Evolutionary conservation across 257 asterid genomes (phyloP).

Genomic region (Fraxinus anomala): DNA sequence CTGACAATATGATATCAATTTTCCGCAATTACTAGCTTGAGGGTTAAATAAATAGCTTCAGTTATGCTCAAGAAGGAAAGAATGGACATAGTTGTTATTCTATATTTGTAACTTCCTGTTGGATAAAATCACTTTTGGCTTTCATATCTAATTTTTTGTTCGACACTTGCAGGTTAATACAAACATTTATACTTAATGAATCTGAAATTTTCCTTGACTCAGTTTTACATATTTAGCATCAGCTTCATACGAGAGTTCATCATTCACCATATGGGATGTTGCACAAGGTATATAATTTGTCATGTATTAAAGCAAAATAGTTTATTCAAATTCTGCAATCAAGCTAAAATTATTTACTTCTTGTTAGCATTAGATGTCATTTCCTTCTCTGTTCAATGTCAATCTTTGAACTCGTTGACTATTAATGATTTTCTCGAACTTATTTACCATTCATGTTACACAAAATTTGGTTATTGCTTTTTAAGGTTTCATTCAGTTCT

Average conservation of each 20-base stretch:
- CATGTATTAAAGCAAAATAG: constrained; percentile 10
- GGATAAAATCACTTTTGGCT: neutral
- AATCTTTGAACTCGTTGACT: neutral
- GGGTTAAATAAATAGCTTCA: neutral
- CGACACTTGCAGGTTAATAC: constrained; percentile 3
- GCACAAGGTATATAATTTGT: constrained; percentile 66
- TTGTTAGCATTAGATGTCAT: constrained; percentile 1
- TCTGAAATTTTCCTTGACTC: constrained; percentile 53
- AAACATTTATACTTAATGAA: neutral
- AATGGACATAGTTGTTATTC: neutral
- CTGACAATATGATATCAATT: too few relatives aligned
- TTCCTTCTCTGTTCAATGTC: neutral
- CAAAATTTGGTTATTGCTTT: neutral
- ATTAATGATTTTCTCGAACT: neutral
- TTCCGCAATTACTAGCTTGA: neutral
- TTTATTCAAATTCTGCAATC: neutral
- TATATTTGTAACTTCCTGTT: neutral
- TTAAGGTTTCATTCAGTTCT: neutral
- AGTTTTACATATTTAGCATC: constrained; percentile 81
- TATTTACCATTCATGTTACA: neutral
- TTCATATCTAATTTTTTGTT: neutral
- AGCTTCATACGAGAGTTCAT: constrained; percentile 83
- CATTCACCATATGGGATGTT: constrained; percentile 97
- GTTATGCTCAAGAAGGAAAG: neutral
- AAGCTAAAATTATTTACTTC: neutral